Conservation (phyloP, 192 early-diverging fungal genomes). For the Umbelopsis ramanniana region DNA sequence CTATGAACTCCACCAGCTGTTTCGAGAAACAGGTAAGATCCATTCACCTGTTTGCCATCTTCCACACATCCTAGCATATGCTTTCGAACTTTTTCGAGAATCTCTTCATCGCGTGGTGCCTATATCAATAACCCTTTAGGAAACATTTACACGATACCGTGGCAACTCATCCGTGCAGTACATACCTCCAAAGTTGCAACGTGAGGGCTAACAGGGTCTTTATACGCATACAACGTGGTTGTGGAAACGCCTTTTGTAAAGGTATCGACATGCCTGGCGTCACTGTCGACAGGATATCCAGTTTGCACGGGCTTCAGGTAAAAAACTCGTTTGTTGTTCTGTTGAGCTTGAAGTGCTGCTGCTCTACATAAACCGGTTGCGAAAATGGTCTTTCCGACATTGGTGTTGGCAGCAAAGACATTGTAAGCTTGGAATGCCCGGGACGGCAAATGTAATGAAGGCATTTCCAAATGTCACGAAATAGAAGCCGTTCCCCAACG, state of each 20-base stretch:
- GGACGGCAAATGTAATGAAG: conserved; percentile 44
- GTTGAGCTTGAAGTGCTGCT: conserved; percentile 46
- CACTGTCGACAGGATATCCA: conserved; percentile 77
- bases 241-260: conserved; percentile 43
- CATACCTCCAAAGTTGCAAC: conserved; percentile 59
- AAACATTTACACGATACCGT: background rate
- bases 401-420: conserved; percentile 81
- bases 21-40: conserved; percentile 63
- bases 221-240: conserved; percentile 64
- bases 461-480: conserved; percentile 27
- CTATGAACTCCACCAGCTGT: conserved; percentile 83
- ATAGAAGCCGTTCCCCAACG: background rate
- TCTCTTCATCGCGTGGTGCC: conserved; percentile 51
- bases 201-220: conserved; percentile 79
- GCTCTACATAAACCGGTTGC: conserved; percentile 70
- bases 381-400: conserved; percentile 82
- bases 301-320: conserved; percentile 88
- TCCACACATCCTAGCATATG: conserved; percentile 37
- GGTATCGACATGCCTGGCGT: conserved; percentile 70
- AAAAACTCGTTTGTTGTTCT: conserved; percentile 51
- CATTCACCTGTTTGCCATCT: conserved; percentile 37
- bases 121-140: conserved; percentile 7
- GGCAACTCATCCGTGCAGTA: background rate
- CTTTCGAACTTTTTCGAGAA: conserved; percentile 45
- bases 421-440: conserved; percentile 63